Percentiles rank a stretch among this genome's conserved stretches.
These are phyloP conservation scores for Penicillium paneum DNA, from an alignment of 2,329 filamentous ascomycete genomes.

Conservation along the genomic window DNA sequence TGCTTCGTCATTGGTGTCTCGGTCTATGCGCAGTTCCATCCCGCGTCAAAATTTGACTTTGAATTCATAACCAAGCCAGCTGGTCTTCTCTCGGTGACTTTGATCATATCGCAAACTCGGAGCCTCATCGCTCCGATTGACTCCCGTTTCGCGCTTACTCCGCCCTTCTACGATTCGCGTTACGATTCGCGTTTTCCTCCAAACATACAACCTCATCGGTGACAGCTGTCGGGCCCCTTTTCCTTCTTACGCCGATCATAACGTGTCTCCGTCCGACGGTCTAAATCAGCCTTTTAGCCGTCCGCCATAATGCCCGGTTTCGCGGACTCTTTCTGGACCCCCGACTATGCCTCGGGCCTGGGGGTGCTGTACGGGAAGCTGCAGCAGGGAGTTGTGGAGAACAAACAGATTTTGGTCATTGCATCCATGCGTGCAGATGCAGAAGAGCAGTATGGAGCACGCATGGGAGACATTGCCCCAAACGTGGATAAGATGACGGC, in stretches of 20 bases:
- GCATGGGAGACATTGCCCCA: conserved; percentile 75
- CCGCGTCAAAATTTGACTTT: neutral
- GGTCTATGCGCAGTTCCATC: conserved; percentile 8
- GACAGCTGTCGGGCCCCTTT: neutral
- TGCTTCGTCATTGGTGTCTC: conserved; percentile 3
- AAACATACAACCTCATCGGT: neutral
- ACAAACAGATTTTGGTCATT: conserved; percentile 87
- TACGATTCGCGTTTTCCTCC: neutral
- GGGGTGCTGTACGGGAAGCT: conserved; percentile 95
- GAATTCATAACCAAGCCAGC: conserved; percentile 1
- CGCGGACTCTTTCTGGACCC: conserved; percentile 95
- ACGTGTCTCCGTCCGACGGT: neutral
- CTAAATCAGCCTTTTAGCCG: conserved; percentile 2
- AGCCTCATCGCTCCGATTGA: conserved; percentile 3
- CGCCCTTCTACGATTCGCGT: neutral
- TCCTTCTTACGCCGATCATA: neutral
- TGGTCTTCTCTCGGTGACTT: conserved; percentile 4
- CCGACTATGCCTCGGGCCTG: conserved; percentile 93
- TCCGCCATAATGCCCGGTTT: conserved; percentile 73
- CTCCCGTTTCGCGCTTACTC: neutral
- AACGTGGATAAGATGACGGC: conserved; percentile 71
- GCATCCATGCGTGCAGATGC: conserved; percentile 93
- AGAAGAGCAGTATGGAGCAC: conserved; percentile 82
- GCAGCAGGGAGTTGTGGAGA: conserved; percentile 92
- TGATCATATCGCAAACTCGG: neutral